Base-by-base conservation (phyloP, 768 basidiomycete species). In the Leucosporidium scottii region DNA sequence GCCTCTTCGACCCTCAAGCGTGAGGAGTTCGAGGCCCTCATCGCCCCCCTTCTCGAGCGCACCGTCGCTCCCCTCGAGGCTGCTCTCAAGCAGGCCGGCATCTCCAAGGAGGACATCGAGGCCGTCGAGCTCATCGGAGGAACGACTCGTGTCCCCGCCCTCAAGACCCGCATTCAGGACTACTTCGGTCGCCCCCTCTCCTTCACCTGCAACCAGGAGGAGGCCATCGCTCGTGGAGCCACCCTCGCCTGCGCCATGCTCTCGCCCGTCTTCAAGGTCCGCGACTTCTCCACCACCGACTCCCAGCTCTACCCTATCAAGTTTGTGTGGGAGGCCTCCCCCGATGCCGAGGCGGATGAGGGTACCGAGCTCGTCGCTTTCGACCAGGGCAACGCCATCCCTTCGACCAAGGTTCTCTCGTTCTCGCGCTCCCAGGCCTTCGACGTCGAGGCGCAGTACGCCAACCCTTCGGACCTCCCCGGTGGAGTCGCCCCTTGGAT, bases 211-310 rank as follows among this genome's bases (percentile, higher is more conserved):
- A 99, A 98, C 83, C 91, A 93, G 81, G 96, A 98, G 74, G 96
- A 98, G 81, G 93, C 96, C 67, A 84, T 93, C 74, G 92, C 91
- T 13, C 90, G 94, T 55, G 96, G 94, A 51, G 90, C 93, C 60
- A 97, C 96, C 64, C 96, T 99, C 78, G 86, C 92, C 48, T 97
- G 94, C 77, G 94, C 96, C 34, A 91, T 91, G 83, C 87, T 96
- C 72, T 96, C 93, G 39, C 96, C 96, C 74, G 87, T 93, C 61
- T 99, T 98, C 89, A 89, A 91, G 72, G 94, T 98, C 44, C 89
- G 93, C 72, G 93, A 98, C 70, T 99, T 99, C 83, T 82, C 85
- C 76, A 81, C 92, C 67, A 84, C 86, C 77, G 96, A 99, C 79
- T 86, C 90, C 80, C 84, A 87, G 64, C 82, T 85, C 55, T 96